phyloP scores from a whole-genome alignment of 139 green algal genomes.

The Volvox africanus region DNA sequence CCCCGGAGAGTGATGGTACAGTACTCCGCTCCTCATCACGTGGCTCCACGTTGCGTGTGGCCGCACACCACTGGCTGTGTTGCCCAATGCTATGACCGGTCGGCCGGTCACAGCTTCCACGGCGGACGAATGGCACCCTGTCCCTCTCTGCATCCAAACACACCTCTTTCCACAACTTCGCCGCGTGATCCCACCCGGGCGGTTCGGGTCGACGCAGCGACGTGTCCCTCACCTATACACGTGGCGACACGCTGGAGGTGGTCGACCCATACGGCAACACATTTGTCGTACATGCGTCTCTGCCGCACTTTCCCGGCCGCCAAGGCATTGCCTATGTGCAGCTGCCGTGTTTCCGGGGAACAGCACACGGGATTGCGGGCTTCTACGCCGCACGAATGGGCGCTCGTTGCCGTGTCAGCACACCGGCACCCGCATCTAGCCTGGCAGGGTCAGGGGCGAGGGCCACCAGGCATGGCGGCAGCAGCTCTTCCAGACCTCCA shows the following conservation, averaged over 20 bases:
- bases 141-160: no score
- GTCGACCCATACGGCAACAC: slow-evolving; percentile 39
- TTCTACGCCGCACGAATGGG: slow-evolving; percentile 28
- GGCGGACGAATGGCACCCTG: no score
- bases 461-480: neutral
- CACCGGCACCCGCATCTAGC: no score
- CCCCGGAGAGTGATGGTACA: no score
- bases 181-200: no score
- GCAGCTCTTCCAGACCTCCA: neutral
- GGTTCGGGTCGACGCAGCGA: neutral
- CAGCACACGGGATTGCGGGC: neutral
- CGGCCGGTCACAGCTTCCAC: no score
- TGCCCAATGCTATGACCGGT: no score
- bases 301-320: slow-evolving; percentile 23
- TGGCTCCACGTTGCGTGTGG: no score
- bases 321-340: slow-evolving; percentile 30
- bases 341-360: slow-evolving; percentile 25
- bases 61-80: no score
- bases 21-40: no score
- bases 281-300: slow-evolving; percentile 23
- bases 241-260: slow-evolving; percentile 32
- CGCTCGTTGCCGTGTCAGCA: neutral
- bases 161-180: no score
- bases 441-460: neutral
- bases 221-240: slow-evolving; percentile 19